phyloP scores from a whole-genome alignment of 2,329 filamentous ascomycete genomes.

The Colletotrichum tropicicola region DNA sequence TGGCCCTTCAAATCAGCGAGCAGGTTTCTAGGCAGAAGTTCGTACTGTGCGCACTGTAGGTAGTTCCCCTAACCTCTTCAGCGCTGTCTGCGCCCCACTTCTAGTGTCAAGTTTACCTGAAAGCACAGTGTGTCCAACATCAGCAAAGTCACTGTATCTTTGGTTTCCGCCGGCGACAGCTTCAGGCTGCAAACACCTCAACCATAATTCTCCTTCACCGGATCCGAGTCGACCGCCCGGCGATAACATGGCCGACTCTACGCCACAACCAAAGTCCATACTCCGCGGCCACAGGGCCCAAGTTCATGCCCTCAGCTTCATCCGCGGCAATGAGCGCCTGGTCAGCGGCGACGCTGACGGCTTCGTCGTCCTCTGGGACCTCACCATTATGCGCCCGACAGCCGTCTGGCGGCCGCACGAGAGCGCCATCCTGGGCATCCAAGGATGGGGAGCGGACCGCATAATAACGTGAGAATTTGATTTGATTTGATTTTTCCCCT shows the following conservation, averaged over 20 bases:
- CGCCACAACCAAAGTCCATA: conserved; percentile 65
- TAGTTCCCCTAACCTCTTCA: background rate
- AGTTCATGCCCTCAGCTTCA: conserved; percentile 80
- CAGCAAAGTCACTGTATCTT: background rate
- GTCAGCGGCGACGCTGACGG: conserved; percentile 90
- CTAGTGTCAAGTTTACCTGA: too few species aligned
- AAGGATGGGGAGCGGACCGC: conserved; percentile 74
- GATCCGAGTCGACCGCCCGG: background rate
- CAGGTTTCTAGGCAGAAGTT: too few species aligned
- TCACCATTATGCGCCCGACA: conserved; percentile 80
- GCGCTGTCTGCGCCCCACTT: background rate
- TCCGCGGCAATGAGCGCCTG: conserved; percentile 77
- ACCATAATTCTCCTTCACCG: background rate
- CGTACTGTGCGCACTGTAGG: too few species aligned
- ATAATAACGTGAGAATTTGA: conserved; percentile 81
- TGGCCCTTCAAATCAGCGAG: too few species aligned
- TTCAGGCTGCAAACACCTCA: background rate
- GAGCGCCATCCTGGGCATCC: conserved; percentile 78
- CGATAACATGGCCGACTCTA: conserved; percentile 35
- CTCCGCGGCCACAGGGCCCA: conserved; percentile 86
- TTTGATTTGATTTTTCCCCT: background rate
- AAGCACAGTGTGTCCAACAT: background rate
- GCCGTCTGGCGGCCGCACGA: conserved; percentile 90
- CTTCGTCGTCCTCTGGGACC: conserved; percentile 86
- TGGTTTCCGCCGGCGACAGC: background rate